phyloP scores from a whole-genome alignment of 2,329 filamentous ascomycete species.

The Trichoderma guizhouense region DNA sequence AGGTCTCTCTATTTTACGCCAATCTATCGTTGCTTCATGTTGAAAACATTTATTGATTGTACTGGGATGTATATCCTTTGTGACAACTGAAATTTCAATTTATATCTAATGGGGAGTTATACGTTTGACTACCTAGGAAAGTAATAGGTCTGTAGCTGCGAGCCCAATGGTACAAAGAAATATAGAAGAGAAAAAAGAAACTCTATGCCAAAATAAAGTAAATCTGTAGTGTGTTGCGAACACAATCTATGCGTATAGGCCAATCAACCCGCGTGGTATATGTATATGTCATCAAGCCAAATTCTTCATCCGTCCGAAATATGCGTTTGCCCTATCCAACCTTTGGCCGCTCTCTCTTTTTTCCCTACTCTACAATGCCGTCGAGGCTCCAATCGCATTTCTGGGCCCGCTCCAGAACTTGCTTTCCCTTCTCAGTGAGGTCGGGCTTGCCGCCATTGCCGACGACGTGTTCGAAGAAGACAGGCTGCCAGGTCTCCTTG shows the following conservation, averaged over 20 bases:
- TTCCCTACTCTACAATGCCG: constrained; percentile 35
- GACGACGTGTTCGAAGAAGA: constrained; percentile 71
- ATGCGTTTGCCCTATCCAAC: background rate
- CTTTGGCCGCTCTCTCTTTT: background rate
- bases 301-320: background rate
- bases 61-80: background rate
- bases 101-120: background rate
- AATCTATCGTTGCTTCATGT: background rate
- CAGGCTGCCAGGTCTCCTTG: constrained; percentile 72
- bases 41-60: background rate
- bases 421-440: constrained; percentile 51
- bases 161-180: background rate
- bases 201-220: background rate
- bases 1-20: background rate
- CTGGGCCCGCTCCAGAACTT: constrained; percentile 51
- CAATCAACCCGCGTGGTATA: constrained; percentile 14
- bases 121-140: background rate
- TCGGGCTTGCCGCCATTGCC: constrained; percentile 56
- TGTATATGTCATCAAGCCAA: background rate
- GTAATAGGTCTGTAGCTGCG: background rate
- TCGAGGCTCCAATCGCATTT: constrained; percentile 51
- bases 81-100: background rate
- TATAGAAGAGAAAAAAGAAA: background rate
- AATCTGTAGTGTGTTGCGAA: constrained; percentile 10
- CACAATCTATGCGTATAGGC: constrained; percentile 19